These are phyloP conservation scores for Tetragonia tetragonoides DNA, from an alignment of 148 eudicot genomes.

Conservation along the genomic window DNA sequence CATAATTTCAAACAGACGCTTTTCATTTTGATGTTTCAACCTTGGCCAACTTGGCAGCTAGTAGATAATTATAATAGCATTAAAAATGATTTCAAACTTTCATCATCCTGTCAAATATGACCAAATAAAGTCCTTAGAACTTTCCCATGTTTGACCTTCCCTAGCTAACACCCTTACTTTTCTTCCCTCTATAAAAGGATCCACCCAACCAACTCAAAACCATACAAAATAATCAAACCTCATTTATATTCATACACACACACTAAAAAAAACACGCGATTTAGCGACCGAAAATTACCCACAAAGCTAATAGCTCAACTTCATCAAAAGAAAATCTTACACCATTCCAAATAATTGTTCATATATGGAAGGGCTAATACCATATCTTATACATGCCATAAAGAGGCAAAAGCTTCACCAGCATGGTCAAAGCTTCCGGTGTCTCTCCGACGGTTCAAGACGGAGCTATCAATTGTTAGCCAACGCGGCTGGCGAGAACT, in stretches of 20 bases:
- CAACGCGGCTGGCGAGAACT: not conserved
- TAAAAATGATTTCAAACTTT: not conserved
- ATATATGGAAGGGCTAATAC: constrained; percentile 33
- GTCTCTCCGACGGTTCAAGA: constrained; percentile 29
- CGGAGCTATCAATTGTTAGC: constrained; percentile 28
- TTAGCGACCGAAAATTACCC: too few relatives aligned
- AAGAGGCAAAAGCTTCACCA: constrained; percentile 22
- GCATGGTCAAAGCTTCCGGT: constrained; percentile 26
- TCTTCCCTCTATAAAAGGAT: constrained; percentile 1
- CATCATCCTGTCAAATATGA: not conserved
- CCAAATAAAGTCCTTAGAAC: not conserved
- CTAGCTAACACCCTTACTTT: not conserved
- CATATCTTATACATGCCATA: constrained; percentile 32
- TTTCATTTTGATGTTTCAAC: not conserved
- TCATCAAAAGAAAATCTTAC: not conserved
- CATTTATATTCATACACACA: too few relatives aligned
- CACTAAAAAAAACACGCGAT: too few relatives aligned
- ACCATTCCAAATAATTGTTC: not conserved
- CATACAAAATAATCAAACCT: not conserved
- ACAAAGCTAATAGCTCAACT: too few relatives aligned
- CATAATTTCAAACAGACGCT: not conserved
- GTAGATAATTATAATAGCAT: not conserved
- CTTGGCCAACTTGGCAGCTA: not conserved
- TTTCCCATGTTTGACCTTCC: not conserved
- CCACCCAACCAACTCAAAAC: not conserved